Percentiles rank a stretch among this genome's conserved stretches.
Conservation (phyloP, 768 basidiomycete species). For the Lactarius trivialis region DNA sequence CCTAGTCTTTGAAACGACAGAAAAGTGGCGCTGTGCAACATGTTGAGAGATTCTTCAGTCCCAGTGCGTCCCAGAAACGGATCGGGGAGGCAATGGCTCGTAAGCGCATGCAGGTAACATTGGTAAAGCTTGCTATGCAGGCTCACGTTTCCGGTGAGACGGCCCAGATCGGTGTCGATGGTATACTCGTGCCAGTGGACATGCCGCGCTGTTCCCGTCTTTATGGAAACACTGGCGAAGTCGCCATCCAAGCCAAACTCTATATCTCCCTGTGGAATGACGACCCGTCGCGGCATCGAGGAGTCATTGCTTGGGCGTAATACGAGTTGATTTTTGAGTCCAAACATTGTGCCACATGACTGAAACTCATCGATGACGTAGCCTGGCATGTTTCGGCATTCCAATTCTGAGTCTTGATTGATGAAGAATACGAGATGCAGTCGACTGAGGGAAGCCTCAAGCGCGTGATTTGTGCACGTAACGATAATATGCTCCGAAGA, state of each 20-base stretch:
- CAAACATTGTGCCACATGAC: conserved; percentile 40
- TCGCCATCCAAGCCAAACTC: neutral
- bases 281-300: neutral
- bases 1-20: conserved; percentile 36
- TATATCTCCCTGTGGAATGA: neutral
- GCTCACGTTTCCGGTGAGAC: conserved; percentile 28
- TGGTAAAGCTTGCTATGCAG: conserved; percentile 31
- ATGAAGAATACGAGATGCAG: conserved; percentile 37
- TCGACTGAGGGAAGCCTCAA: conserved; percentile 31
- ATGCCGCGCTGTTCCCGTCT: neutral
- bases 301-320: neutral
- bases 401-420: conserved; percentile 27
- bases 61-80: conserved; percentile 40
- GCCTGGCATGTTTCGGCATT: conserved; percentile 36
- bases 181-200: conserved; percentile 27
- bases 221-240: neutral
- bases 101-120: conserved; percentile 41
- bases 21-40: conserved; percentile 34
- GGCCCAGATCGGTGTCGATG: conserved; percentile 29
- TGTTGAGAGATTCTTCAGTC: conserved; percentile 37
- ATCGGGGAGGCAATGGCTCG: conserved; percentile 36
- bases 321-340: conserved; percentile 32
- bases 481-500: neutral
- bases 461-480: neutral
- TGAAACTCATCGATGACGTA: conserved; percentile 39